Conservation (phyloP, 306 rosid genomes). For the Ammopiptanthus mongolicus region DNA sequence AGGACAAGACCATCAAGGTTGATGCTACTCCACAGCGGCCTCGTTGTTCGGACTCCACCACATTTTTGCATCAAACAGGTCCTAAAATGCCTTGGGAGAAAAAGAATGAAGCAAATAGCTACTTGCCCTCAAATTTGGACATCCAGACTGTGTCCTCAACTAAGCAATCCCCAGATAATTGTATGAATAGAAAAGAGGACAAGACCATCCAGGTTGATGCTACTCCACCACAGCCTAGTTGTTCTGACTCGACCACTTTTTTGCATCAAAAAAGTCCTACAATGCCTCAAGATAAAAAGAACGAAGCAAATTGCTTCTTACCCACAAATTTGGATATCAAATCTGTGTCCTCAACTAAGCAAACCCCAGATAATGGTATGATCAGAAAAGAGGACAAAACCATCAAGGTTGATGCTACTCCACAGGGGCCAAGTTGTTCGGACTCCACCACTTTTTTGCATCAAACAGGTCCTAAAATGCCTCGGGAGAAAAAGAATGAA, state of each 20-base stretch:
- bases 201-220: constrained; percentile 4
- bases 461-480: constrained; percentile 20
- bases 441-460: constrained; percentile 9
- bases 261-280: constrained; percentile 25
- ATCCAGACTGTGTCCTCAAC: constrained; percentile 23
- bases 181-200: constrained; percentile 12
- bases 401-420: constrained; percentile 1
- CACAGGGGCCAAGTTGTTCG: not conserved
- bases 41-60: not conserved
- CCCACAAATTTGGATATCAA: constrained; percentile 7
- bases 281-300: constrained; percentile 16
- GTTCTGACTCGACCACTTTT: not conserved
- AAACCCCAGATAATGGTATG: constrained; percentile 1
- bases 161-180: constrained; percentile 7
- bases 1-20: constrained; percentile 13
- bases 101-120: constrained; percentile 17
- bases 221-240: not conserved
- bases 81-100: constrained; percentile 18
- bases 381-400: constrained; percentile 15
- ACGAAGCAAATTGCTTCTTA: constrained; percentile 9
- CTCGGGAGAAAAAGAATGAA: constrained; percentile 16
- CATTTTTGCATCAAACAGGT: constrained; percentile 22
- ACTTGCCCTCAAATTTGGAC: not conserved
- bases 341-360: constrained; percentile 26
- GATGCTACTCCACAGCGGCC: not conserved